Conservation (phyloP, 306 rosid species). For the Clitoria ternatea region DNA sequence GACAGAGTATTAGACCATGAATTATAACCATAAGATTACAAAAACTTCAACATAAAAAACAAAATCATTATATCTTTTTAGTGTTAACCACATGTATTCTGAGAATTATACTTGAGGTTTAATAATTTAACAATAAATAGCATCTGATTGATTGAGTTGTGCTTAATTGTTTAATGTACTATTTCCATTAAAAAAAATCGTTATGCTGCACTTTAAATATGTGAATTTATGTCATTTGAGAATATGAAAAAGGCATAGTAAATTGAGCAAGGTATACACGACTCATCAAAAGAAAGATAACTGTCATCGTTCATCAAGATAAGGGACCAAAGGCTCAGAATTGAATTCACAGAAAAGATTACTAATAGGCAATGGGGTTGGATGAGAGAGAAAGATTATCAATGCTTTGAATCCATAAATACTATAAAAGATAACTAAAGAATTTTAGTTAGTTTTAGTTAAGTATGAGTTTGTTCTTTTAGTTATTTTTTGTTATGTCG, state of each 20-base stretch:
- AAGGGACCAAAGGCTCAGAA: neutral
- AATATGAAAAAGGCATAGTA: too few relatives aligned
- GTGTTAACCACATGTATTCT: too few relatives aligned
- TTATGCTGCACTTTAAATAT: neutral
- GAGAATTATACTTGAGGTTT: too few relatives aligned
- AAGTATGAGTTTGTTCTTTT: too few relatives aligned
- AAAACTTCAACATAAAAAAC: too few relatives aligned
- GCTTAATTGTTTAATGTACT: too few relatives aligned
- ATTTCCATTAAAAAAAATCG: neutral
- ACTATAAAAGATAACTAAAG: neutral
- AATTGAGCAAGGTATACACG: neutral
- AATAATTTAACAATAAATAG: too few relatives aligned
- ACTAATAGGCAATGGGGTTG: neutral
- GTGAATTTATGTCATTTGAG: neutral
- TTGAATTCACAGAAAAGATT: neutral
- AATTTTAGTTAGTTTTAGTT: too few relatives aligned
- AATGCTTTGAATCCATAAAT: neutral
- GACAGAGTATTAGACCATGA: neutral
- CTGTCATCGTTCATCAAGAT: neutral
- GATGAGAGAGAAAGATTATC: neutral
- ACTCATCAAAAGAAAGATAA: neutral
- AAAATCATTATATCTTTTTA: neutral
- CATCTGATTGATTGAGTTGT: too few relatives aligned
- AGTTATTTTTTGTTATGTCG: too few relatives aligned
- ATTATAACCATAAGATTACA: constrained; percentile 11